These are phyloP conservation scores for Dendrobium officinale DNA, from an alignment of 106 monocot species.

Conservation along the genomic window DNA sequence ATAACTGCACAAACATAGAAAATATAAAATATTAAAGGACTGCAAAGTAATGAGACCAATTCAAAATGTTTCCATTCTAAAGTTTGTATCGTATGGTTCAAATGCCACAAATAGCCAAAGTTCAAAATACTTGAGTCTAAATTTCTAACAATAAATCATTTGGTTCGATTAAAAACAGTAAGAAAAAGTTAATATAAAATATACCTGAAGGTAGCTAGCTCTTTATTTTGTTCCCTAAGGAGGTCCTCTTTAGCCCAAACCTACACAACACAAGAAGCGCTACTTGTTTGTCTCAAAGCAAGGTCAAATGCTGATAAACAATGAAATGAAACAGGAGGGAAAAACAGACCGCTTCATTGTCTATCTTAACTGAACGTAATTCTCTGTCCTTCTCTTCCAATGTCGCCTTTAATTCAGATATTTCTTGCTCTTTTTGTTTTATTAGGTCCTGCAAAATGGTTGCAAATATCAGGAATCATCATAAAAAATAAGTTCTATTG, in stretches of 20 bases:
- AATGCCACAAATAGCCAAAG: not conserved
- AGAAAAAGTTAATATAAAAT: not conserved
- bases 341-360: slow-evolving; percentile 78
- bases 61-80: no score
- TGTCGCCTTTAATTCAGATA: slow-evolving; percentile 57
- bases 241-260: slow-evolving; percentile 79
- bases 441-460: slow-evolving; percentile 58
- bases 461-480: not conserved
- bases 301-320: no score
- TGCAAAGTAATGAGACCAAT: no score
- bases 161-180: no score
- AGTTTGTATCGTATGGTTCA: not conserved
- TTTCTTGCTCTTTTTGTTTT: slow-evolving; percentile 55
- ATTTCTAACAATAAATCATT: no score
- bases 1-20: no score
- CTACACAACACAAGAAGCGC: slow-evolving; percentile 19
- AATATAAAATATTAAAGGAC: no score
- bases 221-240: slow-evolving; percentile 53
- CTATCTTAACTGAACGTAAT: slow-evolving; percentile 59
- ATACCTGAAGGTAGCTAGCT: slow-evolving; percentile 61
- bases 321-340: no score
- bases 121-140: not conserved
- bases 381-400: slow-evolving; percentile 80
- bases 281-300: no score
- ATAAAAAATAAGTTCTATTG: no score